A percentile compares a stretch with the other conserved stretches of the same genome.
Evolutionary conservation across 164 flowering plant genomes (phyloP).

Genomic region (Houttuynia cordata): DNA sequence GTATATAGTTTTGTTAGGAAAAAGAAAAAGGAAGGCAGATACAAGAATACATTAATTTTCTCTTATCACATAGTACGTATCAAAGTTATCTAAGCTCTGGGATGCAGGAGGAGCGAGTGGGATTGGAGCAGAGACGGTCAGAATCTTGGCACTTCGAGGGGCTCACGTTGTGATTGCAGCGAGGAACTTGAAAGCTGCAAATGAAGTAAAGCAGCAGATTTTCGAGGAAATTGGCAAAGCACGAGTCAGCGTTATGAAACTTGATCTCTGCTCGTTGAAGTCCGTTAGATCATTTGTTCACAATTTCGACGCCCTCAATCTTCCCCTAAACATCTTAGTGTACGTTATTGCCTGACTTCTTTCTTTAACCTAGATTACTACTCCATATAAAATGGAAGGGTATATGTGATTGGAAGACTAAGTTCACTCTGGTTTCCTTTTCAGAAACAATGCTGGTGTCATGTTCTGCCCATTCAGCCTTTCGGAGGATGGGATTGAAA

Average conservation of each 20-base stretch:
- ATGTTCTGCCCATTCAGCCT: constrained; percentile 92
- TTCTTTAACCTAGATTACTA: not conserved
- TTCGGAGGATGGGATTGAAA: constrained; percentile 75
- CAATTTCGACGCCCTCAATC: constrained; percentile 39
- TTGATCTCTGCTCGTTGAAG: constrained; percentile 67
- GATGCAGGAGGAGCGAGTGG: constrained; percentile 85
- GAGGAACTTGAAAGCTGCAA: constrained; percentile 67
- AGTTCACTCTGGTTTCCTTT: not conserved
- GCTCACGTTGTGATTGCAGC: constrained; percentile 81
- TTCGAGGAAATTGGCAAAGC: constrained; percentile 39
- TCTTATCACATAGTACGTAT: not conserved
- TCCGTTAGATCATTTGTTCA: constrained; percentile 55
- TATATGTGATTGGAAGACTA: not conserved
- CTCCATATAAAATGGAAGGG: not conserved
- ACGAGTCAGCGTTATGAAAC: constrained; percentile 46
- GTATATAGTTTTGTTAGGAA: too few relatives aligned
- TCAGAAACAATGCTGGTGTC: constrained; percentile 90
- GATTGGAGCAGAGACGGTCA: constrained; percentile 82
- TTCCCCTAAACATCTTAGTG: constrained; percentile 89
- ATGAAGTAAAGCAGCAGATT: constrained; percentile 48
- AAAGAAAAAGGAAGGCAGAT: too few relatives aligned
- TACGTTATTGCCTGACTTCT: not conserved
- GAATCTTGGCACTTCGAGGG: constrained; percentile 67
- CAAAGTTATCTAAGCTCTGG: not conserved
- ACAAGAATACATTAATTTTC: too few relatives aligned